Percentiles rank a stretch among this genome's conserved stretches.
phyloP scores from a whole-genome alignment of 441 rosid species.

The Breynia disticha region DNA sequence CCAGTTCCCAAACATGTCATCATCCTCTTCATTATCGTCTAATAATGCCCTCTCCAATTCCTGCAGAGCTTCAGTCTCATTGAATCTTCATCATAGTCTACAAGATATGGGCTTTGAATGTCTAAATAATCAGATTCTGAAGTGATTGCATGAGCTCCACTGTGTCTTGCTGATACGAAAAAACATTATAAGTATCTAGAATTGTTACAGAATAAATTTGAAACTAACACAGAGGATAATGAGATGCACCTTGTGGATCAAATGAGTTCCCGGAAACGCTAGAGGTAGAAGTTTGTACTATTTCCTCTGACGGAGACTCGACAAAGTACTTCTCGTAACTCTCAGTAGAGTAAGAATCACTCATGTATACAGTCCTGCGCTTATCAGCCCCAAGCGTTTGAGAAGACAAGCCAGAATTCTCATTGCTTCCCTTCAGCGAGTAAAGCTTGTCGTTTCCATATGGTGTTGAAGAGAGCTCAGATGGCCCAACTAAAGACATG shows the following conservation, averaged over 20 bases:
- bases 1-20: constrained; percentile 33
- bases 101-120: constrained; percentile 35
- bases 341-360: constrained; percentile 54
- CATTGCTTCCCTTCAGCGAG: constrained; percentile 41
- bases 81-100: constrained; percentile 43
- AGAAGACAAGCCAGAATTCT: constrained; percentile 30
- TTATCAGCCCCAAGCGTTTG: constrained; percentile 44
- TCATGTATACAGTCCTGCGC: constrained; percentile 37
- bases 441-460: constrained; percentile 51
- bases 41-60: constrained; percentile 87
- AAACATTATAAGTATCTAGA: constrained; percentile 29
- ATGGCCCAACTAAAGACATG: constrained; percentile 64
- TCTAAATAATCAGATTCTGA: constrained; percentile 33
- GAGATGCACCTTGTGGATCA: constrained; percentile 26
- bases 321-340: constrained; percentile 73
- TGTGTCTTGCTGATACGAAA: constrained; percentile 19
- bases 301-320: constrained; percentile 64
- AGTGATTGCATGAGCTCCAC: constrained; percentile 26
- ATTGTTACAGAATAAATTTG: constrained; percentile 34
- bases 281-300: constrained; percentile 41
- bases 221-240: constrained; percentile 36
- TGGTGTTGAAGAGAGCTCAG: constrained; percentile 43
- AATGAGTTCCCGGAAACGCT: constrained; percentile 45
- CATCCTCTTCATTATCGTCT: constrained; percentile 37
- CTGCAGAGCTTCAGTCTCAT: constrained; percentile 69